Evolutionary conservation across 176 grass and related monocot genomes (phyloP).

Genomic region (Oryza glumipatula): DNA sequence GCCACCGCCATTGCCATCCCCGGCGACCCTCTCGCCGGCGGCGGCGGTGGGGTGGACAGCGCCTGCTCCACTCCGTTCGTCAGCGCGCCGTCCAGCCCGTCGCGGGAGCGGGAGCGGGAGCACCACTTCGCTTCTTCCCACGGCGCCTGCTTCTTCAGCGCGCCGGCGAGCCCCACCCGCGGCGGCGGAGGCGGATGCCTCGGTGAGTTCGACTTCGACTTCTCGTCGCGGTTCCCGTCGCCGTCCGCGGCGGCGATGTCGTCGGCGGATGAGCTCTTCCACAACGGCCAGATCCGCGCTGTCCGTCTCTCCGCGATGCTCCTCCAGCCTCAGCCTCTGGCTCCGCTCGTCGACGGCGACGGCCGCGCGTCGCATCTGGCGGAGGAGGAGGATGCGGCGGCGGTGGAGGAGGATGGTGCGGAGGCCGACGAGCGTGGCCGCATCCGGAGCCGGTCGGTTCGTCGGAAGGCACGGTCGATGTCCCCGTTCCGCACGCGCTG

Average conservation of each 20-base stretch:
- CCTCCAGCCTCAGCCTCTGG: conserved; percentile 45
- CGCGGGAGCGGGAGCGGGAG: conserved; percentile 28
- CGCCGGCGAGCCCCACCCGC: conserved; percentile 81
- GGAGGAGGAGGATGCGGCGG: background rate
- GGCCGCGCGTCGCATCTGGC: background rate
- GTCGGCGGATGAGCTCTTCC: conserved; percentile 89
- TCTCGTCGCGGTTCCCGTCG: conserved; percentile 57
- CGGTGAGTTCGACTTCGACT: conserved; percentile 66
- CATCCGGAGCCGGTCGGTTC: conserved; percentile 50
- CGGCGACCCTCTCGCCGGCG: background rate
- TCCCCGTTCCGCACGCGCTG: conserved; percentile 68
- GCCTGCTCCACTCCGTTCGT: conserved; percentile 77
- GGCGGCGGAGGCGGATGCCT: background rate
- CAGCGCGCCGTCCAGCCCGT: conserved; percentile 67
- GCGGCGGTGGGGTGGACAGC: conserved; percentile 23
- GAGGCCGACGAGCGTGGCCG: conserved; percentile 41
- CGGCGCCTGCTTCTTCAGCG: conserved; percentile 83
- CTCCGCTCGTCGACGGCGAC: background rate
- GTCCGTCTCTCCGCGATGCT: conserved; percentile 52
- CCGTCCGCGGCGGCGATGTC: conserved; percentile 64
- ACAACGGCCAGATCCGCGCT: conserved; percentile 89
- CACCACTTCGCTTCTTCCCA: background rate
- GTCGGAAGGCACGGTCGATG: conserved; percentile 68
- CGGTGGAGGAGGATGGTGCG: accelerated
- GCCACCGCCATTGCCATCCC: background rate